A percentile compares a stretch with the other conserved stretches of the same genome.
Evolutionary conservation across 192 early-diverging fungal genomes (phyloP).

Genomic region (Coemansia nantahalensis): DNA sequence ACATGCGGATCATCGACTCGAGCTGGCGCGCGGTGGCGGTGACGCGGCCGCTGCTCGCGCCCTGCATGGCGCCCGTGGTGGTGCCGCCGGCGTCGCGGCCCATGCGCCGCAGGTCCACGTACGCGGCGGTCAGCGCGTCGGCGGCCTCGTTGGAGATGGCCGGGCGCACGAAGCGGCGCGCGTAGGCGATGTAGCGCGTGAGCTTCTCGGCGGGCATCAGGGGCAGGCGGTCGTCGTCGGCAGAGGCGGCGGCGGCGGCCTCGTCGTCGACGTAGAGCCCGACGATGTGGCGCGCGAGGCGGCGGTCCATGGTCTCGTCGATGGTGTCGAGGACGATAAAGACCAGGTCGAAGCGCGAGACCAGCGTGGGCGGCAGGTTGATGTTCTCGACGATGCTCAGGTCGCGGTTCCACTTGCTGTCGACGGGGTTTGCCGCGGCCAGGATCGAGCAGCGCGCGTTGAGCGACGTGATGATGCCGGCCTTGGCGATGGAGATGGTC

Average conservation of each 20-base stretch:
- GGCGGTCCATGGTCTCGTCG: slow-evolving; percentile 81
- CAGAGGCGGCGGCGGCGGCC: background rate
- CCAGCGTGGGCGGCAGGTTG: slow-evolving; percentile 86
- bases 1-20: slow-evolving; percentile 95
- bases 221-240: background rate
- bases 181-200: slow-evolving; percentile 91
- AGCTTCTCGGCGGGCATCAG: slow-evolving; percentile 73
- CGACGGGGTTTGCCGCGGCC: slow-evolving; percentile 92
- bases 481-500: slow-evolving; percentile 97
- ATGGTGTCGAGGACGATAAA: slow-evolving; percentile 90
- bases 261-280: slow-evolving; percentile 73
- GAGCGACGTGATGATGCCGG: slow-evolving; percentile 96
- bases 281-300: slow-evolving; percentile 86
- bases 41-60: slow-evolving; percentile 57
- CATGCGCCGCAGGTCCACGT: slow-evolving; percentile 78
- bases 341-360: slow-evolving; percentile 94
- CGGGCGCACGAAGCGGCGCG: slow-evolving; percentile 72
- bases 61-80: slow-evolving; percentile 40
- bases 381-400: slow-evolving; percentile 84
- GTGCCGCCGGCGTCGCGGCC: slow-evolving; percentile 52
- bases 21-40: slow-evolving; percentile 94
- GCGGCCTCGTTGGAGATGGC: slow-evolving; percentile 76
- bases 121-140: slow-evolving; percentile 70
- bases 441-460: slow-evolving; percentile 96
- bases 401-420: slow-evolving; percentile 83